A percentile compares a stretch with the other conserved stretches of the same genome.
Evolutionary conservation across 2,329 filamentous ascomycete species (phyloP).

Genomic region (Penicillium vulpinum): DNA sequence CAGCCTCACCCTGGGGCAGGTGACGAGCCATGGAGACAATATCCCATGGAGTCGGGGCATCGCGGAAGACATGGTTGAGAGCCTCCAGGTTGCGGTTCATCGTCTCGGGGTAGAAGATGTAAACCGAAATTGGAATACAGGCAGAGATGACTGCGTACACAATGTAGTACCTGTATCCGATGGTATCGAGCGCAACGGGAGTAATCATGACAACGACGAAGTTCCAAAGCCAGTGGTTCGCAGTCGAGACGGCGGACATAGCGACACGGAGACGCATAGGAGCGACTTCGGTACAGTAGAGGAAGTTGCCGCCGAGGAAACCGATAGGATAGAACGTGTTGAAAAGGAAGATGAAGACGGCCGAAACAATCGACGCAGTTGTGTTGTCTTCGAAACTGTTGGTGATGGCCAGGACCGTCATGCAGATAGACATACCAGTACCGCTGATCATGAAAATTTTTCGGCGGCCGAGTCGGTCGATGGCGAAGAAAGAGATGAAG

Average conservation of each 20-base stretch:
- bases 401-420: conserved; percentile 52
- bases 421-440: conserved; percentile 55
- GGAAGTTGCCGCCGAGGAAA: conserved; percentile 25
- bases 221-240: conserved; percentile 27
- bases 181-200: conserved; percentile 23
- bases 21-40: conserved; percentile 27
- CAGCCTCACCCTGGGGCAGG: conserved; percentile 24
- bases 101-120: conserved; percentile 26
- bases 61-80: conserved; percentile 25
- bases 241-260: conserved; percentile 25
- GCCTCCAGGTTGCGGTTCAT: conserved; percentile 29
- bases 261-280: conserved; percentile 27
- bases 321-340: conserved; percentile 26
- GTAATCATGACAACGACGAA: conserved; percentile 28
- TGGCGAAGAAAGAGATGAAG: conserved; percentile 53
- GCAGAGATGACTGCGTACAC: conserved; percentile 23
- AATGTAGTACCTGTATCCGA: conserved; percentile 26
- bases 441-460: conserved; percentile 56
- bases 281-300: conserved; percentile 27
- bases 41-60: conserved; percentile 23
- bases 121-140: conserved; percentile 20
- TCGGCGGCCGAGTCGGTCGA: conserved; percentile 54
- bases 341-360: conserved; percentile 26
- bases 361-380: conserved; percentile 16
- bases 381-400: conserved; percentile 33